Evolutionary conservation across 768 basidiomycete species (phyloP), one percentile per base, ranked within the genome.

Genomic region (Kwoniella shandongensis): DNA sequence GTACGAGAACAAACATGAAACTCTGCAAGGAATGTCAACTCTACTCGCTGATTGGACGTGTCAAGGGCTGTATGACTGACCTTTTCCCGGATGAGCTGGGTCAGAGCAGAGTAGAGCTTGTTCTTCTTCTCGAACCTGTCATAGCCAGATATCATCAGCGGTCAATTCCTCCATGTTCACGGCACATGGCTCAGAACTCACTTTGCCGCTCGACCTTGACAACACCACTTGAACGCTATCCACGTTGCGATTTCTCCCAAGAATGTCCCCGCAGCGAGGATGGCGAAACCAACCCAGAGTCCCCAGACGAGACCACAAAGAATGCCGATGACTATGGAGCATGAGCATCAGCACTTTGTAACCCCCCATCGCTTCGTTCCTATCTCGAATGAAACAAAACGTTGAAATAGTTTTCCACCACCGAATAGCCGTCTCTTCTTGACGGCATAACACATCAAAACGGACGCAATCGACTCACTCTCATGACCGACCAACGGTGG

Each of bases 181-280:
- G 3, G 18, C 25, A 11, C 17, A 15, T 27, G 32, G 17, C 30
- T n/a, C n/a, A n/a, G n/a, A n/a, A 61, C 63, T 58, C 39, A 69
- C 64, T 75, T 72, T 20, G 53, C 62, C n/a, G 73, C 73, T 35
- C 71, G 54, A n/a, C 54, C 66, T 10, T 65, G 66, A 57, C 71
- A 73, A 48, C 61, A 68, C 57, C 67, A 64, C 35, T 72, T 70
- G 67, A 75, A 75, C 6, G 67, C 67, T 42, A 70, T 63, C 73
- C 73, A 75, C 4, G 65, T 65, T 1, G 64, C 64, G 25, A 75
- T 56, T 40, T 75, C 73, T 11, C 73, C 73, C 2, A 73, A 30
- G 50, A 75, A 75, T 17, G 73, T 75, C 22, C 73, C 73, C 2
- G 69, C 73, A 2, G 69, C 71, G 12, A 75, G 59, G 35, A 75